phyloP scores from a whole-genome alignment of 345 rosid genomes.

The Kandelia obovata region DNA sequence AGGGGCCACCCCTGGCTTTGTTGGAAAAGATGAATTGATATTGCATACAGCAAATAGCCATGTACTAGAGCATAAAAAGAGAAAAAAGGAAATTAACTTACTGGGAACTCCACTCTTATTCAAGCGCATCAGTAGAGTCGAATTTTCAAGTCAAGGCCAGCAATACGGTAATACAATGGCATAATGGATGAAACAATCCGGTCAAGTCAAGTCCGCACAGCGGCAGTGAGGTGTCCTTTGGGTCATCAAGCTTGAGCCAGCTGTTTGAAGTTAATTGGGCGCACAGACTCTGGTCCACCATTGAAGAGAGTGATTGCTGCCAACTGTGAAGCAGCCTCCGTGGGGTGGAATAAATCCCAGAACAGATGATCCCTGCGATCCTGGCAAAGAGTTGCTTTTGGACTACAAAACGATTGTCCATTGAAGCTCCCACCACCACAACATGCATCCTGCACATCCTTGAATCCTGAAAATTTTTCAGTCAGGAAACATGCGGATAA shows the following conservation, averaged over 20 bases:
- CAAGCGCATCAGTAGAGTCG: no score
- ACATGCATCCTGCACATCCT: conserved; percentile 38
- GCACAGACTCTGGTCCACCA: conserved; percentile 37
- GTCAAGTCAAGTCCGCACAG: neutral
- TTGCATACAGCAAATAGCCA: no score
- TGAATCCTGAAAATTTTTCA: conserved; percentile 31
- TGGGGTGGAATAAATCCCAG: conserved; percentile 56
- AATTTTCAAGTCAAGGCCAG: no score
- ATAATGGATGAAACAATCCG: neutral
- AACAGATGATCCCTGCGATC: conserved; percentile 37
- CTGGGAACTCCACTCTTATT: no score
- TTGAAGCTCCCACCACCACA: conserved; percentile 39
- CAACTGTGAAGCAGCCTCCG: conserved; percentile 40
- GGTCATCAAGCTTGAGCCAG: conserved; percentile 36
- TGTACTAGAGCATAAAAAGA: no score
- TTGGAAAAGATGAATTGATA: no score
- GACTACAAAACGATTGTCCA: conserved; percentile 26
- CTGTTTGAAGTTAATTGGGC: conserved; percentile 47
- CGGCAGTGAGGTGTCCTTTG: neutral
- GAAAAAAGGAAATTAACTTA: no score
- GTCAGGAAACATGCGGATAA: neutral
- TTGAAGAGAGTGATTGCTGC: conserved; percentile 44
- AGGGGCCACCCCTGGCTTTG: no score
- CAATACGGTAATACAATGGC: no score
- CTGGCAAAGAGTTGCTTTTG: conserved; percentile 31